Percentiles rank a stretch among this genome's conserved stretches.
Evolutionary conservation across 208 protist species (phyloP).

Genomic region (Acanthamoeba healyi): DNA sequence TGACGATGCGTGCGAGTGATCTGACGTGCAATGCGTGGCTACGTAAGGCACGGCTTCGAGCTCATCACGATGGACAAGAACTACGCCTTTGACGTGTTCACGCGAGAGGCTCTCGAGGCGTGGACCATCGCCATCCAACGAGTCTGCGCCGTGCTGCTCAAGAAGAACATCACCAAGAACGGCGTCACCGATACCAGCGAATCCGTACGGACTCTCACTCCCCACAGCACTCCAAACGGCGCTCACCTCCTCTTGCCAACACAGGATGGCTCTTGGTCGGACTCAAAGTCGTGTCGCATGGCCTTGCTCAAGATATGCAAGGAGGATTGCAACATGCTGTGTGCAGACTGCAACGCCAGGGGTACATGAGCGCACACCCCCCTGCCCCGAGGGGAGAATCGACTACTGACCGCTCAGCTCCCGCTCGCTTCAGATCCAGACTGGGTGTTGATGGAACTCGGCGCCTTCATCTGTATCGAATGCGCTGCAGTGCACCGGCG

Average conservation of each 20-base stretch:
- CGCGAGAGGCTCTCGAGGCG: not conserved
- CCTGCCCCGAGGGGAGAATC: too few species aligned
- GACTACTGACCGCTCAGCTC: not conserved
- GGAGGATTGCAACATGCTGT: slow-evolving; percentile 25
- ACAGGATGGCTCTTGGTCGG: slow-evolving; percentile 56
- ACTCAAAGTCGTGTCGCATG: slow-evolving; percentile 22
- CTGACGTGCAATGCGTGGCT: too few species aligned
- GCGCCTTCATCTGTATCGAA: slow-evolving; percentile 72
- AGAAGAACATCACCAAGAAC: not conserved
- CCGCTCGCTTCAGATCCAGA: slow-evolving; percentile 22
- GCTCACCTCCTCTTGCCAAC: not conserved
- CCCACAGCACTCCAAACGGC: not conserved
- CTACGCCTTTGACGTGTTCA: slow-evolving; percentile 62
- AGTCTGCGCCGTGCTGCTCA: slow-evolving; percentile 20
- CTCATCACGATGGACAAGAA: slow-evolving; percentile 75
- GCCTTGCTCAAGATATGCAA: not conserved
- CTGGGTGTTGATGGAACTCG: slow-evolving; percentile 64
- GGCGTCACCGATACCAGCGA: slow-evolving; percentile 64
- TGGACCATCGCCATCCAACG: slow-evolving; percentile 57
- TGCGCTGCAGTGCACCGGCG: slow-evolving; percentile 55
- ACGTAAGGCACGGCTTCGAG: slow-evolving; percentile 23
- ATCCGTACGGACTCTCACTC: not conserved
- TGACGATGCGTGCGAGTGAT: too few species aligned
- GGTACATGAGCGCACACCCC: not conserved
- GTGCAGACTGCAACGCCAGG: slow-evolving; percentile 5